These are phyloP conservation scores for Periconia macrospinosa DNA, from an alignment of 2,329 filamentous ascomycete genomes.

Conservation along the genomic window DNA sequence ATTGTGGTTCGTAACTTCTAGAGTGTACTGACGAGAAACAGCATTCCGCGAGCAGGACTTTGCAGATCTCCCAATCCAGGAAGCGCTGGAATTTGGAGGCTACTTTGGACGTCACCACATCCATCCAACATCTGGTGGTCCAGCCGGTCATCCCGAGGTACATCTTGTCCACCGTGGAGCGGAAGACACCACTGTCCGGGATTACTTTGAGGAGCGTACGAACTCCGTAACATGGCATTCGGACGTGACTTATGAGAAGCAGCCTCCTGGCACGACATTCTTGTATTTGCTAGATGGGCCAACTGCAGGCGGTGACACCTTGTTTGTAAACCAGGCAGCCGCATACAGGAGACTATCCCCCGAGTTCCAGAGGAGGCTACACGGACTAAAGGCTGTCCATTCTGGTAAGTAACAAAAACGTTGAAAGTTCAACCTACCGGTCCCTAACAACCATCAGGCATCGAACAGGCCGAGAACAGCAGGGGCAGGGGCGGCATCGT, in stretches of 20 bases:
- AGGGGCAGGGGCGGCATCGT: conserved; percentile 69
- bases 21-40: conserved; percentile 16
- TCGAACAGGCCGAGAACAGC: conserved; percentile 75
- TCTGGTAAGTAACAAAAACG: conserved; percentile 60
- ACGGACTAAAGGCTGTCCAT: conserved; percentile 79
- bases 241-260: conserved; percentile 83
- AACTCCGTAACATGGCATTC: conserved; percentile 88
- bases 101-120: conserved; percentile 85
- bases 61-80: conserved; percentile 65
- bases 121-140: conserved; percentile 76
- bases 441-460: conserved; percentile 34
- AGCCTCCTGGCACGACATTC: conserved; percentile 89
- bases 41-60: conserved; percentile 75
- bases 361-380: conserved; percentile 75
- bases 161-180: conserved; percentile 78
- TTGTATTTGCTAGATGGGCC: conserved; percentile 85
- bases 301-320: conserved; percentile 77
- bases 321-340: conserved; percentile 77
- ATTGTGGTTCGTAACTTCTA: neutral
- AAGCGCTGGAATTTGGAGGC: conserved; percentile 68
- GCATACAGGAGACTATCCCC: conserved; percentile 82
- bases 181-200: conserved; percentile 61
- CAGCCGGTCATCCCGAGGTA: conserved; percentile 71
- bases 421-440: neutral
- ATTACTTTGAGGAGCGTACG: conserved; percentile 70